Base-by-base conservation (phyloP, 2,329 filamentous ascomycete species). In the Aspergillus neotritici region DNA sequence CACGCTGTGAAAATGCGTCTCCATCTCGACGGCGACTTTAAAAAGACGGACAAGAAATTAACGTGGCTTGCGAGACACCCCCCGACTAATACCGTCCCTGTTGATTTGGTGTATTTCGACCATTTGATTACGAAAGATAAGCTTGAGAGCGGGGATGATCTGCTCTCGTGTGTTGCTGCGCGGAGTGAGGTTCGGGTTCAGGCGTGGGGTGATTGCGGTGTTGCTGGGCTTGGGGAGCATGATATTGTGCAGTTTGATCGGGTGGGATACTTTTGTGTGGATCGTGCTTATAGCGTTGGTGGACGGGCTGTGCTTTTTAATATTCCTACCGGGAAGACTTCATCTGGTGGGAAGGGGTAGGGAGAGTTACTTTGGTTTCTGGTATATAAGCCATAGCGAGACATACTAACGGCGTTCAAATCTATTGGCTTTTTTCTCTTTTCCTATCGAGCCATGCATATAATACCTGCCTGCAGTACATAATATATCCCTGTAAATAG, bases 241-340 rank as follows among this genome's bases (percentile, higher is more conserved):
- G 89, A 95, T 56, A 91, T 97, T 49, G 88, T 97, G 55, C 93
- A 97, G 73, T 85, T 97, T 35, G 91, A 97, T 75, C 79, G 91
- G 48, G 88, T 91, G 68, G 91, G 90, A 1, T 97, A 87, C 70
- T 97, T 86, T 74, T 77, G 91, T 40, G 83, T 94, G 17, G 91
- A 97, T 69, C 73, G 70, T 51, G 69, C 79, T 10, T 78, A 76
- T 47, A 65, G 67, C 49, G 75, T 79, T 59, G 80, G 78, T 1
- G 70, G 80, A 64, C 70, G 76, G 21, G 78, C 78, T 28, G 75
- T 85, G 14, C 73, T 84, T 44, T 86, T 86, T 69, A 78, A 80
- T 64, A 84, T 86, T 54, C 83, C 83, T 4, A 85, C 82, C 6
- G 82, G 82, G 21, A 83, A 80, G 68, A 38, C 7, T 25, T 25